phyloP scores from a whole-genome alignment of 306 rosid species.

The Medicago arabica region DNA sequence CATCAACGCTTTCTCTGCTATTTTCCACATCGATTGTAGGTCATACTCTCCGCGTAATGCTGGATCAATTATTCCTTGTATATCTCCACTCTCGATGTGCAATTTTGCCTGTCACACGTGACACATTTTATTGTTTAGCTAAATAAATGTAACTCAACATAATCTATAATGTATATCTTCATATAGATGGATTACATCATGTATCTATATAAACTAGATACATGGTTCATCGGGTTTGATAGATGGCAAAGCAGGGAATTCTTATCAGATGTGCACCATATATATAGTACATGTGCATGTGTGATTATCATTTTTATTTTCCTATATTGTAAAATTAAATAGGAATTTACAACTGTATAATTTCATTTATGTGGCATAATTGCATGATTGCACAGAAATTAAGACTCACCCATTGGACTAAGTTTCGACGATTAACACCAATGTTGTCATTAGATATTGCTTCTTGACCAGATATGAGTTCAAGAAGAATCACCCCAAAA shows the following conservation, averaged over 20 bases:
- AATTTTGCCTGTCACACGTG: slow-evolving; percentile 70
- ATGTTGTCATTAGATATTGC: slow-evolving; percentile 92
- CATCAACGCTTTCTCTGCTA: slow-evolving; percentile 96
- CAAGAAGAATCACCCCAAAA: slow-evolving; percentile 97
- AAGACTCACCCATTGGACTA: slow-evolving; percentile 93
- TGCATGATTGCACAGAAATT: slow-evolving; percentile 12
- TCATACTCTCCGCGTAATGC: slow-evolving; percentile 61
- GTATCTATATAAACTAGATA: too few relatives aligned
- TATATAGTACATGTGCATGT: too few relatives aligned
- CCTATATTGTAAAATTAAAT: not conserved
- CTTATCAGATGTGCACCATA: too few relatives aligned
- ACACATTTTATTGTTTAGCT: not conserved
- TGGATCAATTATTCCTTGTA: slow-evolving; percentile 94
- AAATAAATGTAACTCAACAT: not conserved
- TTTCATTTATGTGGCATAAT: too few relatives aligned
- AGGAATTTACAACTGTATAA: too few relatives aligned
- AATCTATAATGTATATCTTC: too few relatives aligned
- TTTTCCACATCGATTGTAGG: slow-evolving; percentile 96
- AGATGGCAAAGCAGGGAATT: too few relatives aligned
- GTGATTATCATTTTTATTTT: too few relatives aligned
- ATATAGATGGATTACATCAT: too few relatives aligned
- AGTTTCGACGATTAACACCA: slow-evolving; percentile 92
- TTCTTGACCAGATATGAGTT: slow-evolving; percentile 97
- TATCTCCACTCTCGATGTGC: slow-evolving; percentile 97
- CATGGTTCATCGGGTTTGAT: too few relatives aligned